Evolutionary conservation across 2,329 filamentous ascomycete species (phyloP), one percentile per base, ranked within the genome.

Genomic region (Aspergillus caelatus): DNA sequence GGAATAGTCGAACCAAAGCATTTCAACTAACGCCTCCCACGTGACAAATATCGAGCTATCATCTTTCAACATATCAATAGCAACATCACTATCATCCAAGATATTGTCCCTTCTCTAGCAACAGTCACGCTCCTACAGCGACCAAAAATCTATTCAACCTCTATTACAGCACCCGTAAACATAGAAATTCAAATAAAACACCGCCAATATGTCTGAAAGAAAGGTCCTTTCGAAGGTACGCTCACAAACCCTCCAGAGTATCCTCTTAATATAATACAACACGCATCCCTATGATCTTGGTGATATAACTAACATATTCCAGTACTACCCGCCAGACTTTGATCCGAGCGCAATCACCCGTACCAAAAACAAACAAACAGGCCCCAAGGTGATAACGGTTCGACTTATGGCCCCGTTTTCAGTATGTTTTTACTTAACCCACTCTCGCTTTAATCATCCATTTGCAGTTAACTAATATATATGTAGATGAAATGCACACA

Each of bases 371-470:
- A 32, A 79, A 58, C 82, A 88, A 61, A 85, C 86, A 8, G 94
- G 92, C 0, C 92, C 92, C 0, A 92, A 92, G 70, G 85, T 93
- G 10, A 92, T 96, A 73, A 93, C 90, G 0, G 93, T 98, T 59
- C 90, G 94, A 52, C 84, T 98, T 39, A 97, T 97, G 93, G 90
- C 91, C 0, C 92, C 93, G 4, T 95, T 94, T 79, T 88, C 85
- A 5, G 43, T 46, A 46, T 23, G 43, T 46, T 46, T 23, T 14
- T n/a, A 41, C 39, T 2, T 41, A 8, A 19, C 19, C 16, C 19
- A 16, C 7, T 4, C n/a, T n/a, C 16, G 19, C 19, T 41, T n/a
- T 41, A 8, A 9, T 10, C 7, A 19, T 19, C 39, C 8, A 41
- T 41, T 41, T 19, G 7, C 16, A 41, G 39, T 19, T 19, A n/a